Conservation (phyloP, 2,329 filamentous ascomycete genomes). For the Sporothrix schenckii region DNA sequence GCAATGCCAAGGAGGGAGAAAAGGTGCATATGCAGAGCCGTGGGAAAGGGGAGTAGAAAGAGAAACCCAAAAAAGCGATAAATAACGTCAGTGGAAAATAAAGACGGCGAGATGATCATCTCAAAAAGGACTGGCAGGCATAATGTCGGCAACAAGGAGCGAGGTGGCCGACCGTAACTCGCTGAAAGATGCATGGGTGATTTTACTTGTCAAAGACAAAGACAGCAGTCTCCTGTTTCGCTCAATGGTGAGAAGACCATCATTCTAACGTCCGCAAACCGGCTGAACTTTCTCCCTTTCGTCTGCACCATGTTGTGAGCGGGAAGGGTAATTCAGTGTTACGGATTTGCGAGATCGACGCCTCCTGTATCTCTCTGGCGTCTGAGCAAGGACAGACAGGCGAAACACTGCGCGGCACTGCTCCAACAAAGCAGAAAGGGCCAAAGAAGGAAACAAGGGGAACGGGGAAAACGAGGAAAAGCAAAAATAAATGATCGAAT, state of each 20-base stretch:
- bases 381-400: neutral
- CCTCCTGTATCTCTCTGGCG: neutral
- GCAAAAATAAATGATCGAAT: neutral
- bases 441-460: neutral
- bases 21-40: neutral
- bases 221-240: neutral
- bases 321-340: neutral
- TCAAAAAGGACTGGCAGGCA: neutral
- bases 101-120: neutral
- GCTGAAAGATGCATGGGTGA: neutral
- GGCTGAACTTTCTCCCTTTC: neutral
- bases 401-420: neutral
- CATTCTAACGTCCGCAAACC: neutral
- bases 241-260: neutral
- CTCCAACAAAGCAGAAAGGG: neutral
- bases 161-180: neutral
- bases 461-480: neutral
- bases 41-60: neutral
- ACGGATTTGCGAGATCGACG: slow-evolving; percentile 29
- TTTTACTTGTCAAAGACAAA: neutral
- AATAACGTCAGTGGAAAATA: neutral
- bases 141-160: neutral
- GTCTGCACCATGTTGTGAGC: neutral
- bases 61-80: neutral
- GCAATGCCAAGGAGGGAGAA: neutral